Percentiles rank a stretch among this genome's conserved stretches.
These are phyloP conservation scores for Tolypocladium ovalisporum DNA, from an alignment of 2,329 filamentous ascomycete species.

Conservation along the genomic window DNA sequence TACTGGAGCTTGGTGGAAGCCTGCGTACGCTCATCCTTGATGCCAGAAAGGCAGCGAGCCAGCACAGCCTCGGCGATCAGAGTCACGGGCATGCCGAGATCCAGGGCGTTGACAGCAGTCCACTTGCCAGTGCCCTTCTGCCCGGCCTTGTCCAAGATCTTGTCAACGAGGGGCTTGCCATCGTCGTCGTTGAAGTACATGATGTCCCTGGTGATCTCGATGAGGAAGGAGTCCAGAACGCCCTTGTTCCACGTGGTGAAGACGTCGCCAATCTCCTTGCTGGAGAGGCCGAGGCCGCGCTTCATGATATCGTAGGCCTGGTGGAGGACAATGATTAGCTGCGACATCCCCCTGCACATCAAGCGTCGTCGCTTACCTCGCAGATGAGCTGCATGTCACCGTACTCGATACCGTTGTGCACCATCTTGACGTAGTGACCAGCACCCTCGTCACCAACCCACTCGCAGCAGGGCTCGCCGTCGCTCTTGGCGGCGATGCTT, in stretches of 20 bases:
- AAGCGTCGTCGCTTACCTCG: conserved; percentile 55
- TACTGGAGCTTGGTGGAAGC: conserved; percentile 68
- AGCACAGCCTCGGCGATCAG: conserved; percentile 97
- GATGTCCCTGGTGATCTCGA: conserved; percentile 98
- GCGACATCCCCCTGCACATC: neutral
- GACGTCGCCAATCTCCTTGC: conserved; percentile 94
- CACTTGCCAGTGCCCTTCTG: conserved; percentile 99
- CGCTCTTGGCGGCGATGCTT: conserved; percentile 93
- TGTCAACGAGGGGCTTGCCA: conserved; percentile 83
- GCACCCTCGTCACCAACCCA: conserved; percentile 99
- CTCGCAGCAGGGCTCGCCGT: conserved; percentile 95
- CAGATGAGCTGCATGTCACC: conserved; percentile 99
- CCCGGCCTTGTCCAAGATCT: conserved; percentile 96
- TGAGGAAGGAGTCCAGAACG: conserved; percentile 96
- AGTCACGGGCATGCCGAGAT: conserved; percentile 97
- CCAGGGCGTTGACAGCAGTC: conserved; percentile 98
- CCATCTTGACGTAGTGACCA: conserved; percentile 99
- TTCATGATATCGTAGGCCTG: conserved; percentile 99
- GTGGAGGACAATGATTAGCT: neutral
- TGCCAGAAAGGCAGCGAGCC: conserved; percentile 81
- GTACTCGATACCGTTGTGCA: conserved; percentile 99
- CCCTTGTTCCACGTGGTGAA: conserved; percentile 97
- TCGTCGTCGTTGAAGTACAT: conserved; percentile 98
- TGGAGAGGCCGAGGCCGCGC: conserved; percentile 78
- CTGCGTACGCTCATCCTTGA: conserved; percentile 85